phyloP scores from a whole-genome alignment of 306 rosid genomes.

The cucumber (Cucumis sativus) region Cucumber_9930_V3 NC_026660.2:5688501-5689000 shows the following conservation, averaged over 20 bases:
- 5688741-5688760: constrained; percentile 15
- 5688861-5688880: too few species aligned
- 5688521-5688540: neutral
- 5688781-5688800: neutral
- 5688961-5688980: too few species aligned
- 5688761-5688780: neutral
- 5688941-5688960: too few species aligned
- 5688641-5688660: constrained; percentile 54
- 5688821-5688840: neutral
- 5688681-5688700: constrained; percentile 65
- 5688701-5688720: constrained; percentile 69
- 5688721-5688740: constrained; percentile 47
- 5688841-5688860: too few species aligned
- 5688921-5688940: too few species aligned
- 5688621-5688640: constrained; percentile 37
- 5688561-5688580: neutral
- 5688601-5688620: constrained; percentile 7
- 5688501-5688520: neutral
- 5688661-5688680: constrained; percentile 45
- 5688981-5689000: too few species aligned
- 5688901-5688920: too few species aligned
- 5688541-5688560: neutral
- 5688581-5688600: neutral
- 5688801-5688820: neutral
- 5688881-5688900: too few species aligned